Evolutionary conservation across 75 land plant genomes (phyloP).

Genomic region (Gnetum montanum): DNA sequence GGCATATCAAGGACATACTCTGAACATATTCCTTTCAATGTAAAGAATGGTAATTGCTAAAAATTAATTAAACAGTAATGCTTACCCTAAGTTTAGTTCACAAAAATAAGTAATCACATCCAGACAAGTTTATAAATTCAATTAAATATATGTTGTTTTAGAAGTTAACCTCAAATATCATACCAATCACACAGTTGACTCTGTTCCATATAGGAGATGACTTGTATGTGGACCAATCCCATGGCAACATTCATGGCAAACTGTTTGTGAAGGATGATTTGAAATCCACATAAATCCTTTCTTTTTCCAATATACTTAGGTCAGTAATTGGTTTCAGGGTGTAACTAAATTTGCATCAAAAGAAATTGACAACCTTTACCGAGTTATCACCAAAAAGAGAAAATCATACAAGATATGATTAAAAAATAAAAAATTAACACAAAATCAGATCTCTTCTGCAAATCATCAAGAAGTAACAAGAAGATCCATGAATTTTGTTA

Average conservation of each 20-base stretch:
- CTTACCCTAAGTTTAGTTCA: no score
- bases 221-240: constrained; percentile 98
- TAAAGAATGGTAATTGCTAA: no score
- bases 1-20: no score
- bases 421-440: neutral
- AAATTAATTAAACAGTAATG: no score
- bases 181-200: constrained; percentile 93
- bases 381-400: no score
- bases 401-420: neutral
- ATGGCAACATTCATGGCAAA: constrained; percentile 98
- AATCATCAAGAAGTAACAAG: neutral
- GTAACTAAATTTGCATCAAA: constrained; percentile 61
- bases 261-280: constrained; percentile 88
- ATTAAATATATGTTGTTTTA: no score
- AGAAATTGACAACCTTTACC: constrained; percentile 11
- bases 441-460: no score
- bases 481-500: neutral
- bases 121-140: no score
- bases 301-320: constrained; percentile 58
- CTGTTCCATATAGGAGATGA: constrained; percentile 61
- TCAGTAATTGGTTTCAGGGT: constrained; percentile 85
- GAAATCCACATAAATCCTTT: constrained; percentile 61
- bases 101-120: no score
- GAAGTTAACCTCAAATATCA: no score
- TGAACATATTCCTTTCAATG: no score